Conservation (phyloP, 139 green algal genomes). For the Picochlorum sp. region DNA sequence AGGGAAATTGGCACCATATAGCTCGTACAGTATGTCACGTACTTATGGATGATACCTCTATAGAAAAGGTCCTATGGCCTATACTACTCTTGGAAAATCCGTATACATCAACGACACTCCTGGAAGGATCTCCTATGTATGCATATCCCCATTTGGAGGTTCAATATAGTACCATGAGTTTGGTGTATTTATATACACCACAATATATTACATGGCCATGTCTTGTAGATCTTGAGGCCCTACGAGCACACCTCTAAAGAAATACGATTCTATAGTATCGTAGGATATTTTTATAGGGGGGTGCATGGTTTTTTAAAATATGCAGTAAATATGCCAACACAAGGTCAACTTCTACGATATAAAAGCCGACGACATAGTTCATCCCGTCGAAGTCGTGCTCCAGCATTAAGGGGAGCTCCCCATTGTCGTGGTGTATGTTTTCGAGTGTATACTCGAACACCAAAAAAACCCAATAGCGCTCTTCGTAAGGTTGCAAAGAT, state of each 20-base stretch:
- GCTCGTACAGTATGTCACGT: too few species aligned
- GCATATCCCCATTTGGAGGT: slow-evolving; percentile 18
- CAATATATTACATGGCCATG: slow-evolving; percentile 16
- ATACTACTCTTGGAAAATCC: too few species aligned
- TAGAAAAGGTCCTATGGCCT: too few species aligned
- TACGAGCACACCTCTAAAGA: too few species aligned
- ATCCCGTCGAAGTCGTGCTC: slow-evolving; percentile 31
- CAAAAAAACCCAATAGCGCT: slow-evolving; percentile 71
- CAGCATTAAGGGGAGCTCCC: slow-evolving; percentile 30
- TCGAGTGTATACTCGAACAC: slow-evolving; percentile 54
- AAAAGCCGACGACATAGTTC: slow-evolving; percentile 33
- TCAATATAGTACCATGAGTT: slow-evolving; percentile 4
- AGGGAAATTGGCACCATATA: too few species aligned
- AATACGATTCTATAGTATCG: too few species aligned
- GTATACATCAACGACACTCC: too few species aligned
- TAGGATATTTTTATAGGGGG: too few species aligned
- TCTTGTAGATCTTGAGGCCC: slow-evolving; percentile 17
- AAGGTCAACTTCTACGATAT: slow-evolving; percentile 33
- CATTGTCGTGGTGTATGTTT: slow-evolving; percentile 55
- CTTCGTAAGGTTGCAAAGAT: slow-evolving; percentile 64
- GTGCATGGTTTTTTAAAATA: neutral
- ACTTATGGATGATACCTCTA: too few species aligned
- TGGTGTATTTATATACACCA: slow-evolving; percentile 12
- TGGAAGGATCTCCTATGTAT: neutral
- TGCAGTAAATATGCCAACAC: slow-evolving; percentile 28